A percentile compares a stretch with the other conserved stretches of the same genome.
Conservation (phyloP, 805 yeast species). For the Metschnikowia aberdeeniae region DNA sequence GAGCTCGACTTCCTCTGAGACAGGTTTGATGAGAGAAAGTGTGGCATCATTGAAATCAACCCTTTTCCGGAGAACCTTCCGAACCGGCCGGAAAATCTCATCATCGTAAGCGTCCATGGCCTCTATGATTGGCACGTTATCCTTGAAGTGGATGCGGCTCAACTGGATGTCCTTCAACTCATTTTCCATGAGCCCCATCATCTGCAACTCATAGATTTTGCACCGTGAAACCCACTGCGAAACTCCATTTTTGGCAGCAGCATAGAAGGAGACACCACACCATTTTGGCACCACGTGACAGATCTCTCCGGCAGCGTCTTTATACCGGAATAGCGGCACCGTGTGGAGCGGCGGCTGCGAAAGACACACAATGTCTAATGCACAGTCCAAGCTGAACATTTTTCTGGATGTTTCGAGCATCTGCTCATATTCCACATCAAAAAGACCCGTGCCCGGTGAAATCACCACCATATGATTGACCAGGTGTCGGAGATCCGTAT, state of each 20-base stretch:
- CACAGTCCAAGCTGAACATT: slow-evolving; percentile 73
- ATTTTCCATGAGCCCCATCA: slow-evolving; percentile 97
- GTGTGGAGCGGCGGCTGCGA: slow-evolving; percentile 90
- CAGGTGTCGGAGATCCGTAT: slow-evolving; percentile 83
- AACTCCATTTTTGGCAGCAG: slow-evolving; percentile 42
- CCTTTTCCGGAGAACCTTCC: slow-evolving; percentile 1
- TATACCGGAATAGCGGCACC: slow-evolving; percentile 80
- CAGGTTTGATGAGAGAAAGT: slow-evolving; percentile 26
- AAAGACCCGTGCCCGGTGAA: slow-evolving; percentile 91
- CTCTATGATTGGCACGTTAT: slow-evolving; percentile 43
- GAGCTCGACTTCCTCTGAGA: neutral
- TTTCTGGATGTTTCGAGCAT: slow-evolving; percentile 71
- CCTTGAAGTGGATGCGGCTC: slow-evolving; percentile 46
- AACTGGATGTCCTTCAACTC: slow-evolving; percentile 70
- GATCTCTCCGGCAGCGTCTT: slow-evolving; percentile 44
- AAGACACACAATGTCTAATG: slow-evolving; percentile 83
- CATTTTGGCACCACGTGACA: slow-evolving; percentile 87
- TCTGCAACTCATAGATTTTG: slow-evolving; percentile 89
- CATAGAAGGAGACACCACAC: slow-evolving; percentile 93
- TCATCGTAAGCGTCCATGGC: slow-evolving; percentile 69
- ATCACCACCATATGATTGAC: slow-evolving; percentile 85
- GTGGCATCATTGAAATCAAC: slow-evolving; percentile 17
- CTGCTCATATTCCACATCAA: slow-evolving; percentile 82
- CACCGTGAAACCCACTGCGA: slow-evolving; percentile 90
- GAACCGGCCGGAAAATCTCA: slow-evolving; percentile 42